Evolutionary conservation across 1,139 yeast genomes (phyloP), one percentile per base, ranked within the genome.

Genomic region (Debaryomycetaceae sp.): DNA sequence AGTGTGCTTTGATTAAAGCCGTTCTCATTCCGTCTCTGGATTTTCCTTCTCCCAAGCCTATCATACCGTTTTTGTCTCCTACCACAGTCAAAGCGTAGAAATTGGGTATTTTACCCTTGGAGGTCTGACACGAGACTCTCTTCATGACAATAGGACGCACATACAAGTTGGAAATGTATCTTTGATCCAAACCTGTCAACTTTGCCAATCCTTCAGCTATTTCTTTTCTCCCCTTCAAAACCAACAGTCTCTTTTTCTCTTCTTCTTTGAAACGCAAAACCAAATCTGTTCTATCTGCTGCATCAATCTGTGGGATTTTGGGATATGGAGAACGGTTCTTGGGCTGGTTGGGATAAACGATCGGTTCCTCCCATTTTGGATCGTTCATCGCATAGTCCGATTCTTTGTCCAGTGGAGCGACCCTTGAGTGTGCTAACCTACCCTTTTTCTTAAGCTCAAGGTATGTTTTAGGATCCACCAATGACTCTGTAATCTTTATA

Each of bases 1-100:
- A 87, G 61, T 84, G 91, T 6, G 98, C 97, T 58, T 88, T 87
- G 34, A 80, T 71, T 30, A 85, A 77, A 2, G 98, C 96, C 40
- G 78, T 77, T 42, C 86, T 70, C 66, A 85, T 79, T 45, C 87
- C 89, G 46, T 80, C 83, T 52, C 89, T 74, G 43, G 92, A 91
- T 58, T 87, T 87, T 44, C 98, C 99, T 63, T 89, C 96, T 41
- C 98, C 99, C 38, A 91, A 71, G 34, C 98, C 98, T 46, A 91
- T 73, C 83, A 89, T 87, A 47, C 99, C 99, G 49, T 86, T 84
- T 44, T 82, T 78, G 63, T 94, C 96, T 35, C 99, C 99, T 6
- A 86, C 96, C 32, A 91, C 87, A 7, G 91, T 94, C 55, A 92
- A 65, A 1, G 91, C 86, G 61, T 87, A 92, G 61, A 82, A 85